Evolutionary conservation across 139 green algal genomes (phyloP), one percentile per base, ranked within the genome.

Genomic region (Tetraselmis striata): DNA sequence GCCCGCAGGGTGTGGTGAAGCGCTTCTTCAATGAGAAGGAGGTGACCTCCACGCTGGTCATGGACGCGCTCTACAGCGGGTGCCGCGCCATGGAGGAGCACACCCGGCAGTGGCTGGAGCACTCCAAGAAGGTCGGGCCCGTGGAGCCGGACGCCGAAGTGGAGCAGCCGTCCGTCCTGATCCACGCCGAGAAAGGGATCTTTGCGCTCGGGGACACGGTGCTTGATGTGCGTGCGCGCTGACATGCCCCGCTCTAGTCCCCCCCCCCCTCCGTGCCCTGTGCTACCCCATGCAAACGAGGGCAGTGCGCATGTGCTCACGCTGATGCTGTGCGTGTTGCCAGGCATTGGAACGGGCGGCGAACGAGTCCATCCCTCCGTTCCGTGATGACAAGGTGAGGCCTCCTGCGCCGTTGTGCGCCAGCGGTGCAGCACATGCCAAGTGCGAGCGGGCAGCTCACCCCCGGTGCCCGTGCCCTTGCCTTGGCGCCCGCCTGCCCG

Each of bases 11-110:
- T 23, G 78, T 98, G 28, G 94, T 98, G 29, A 98, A 98, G 89
- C 91, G 93, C 67, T 99, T 99, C 85, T 98, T 99, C 91, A 98
- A 98, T 84, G 96, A 99, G 89, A 98, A 98, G 85, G 96, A 99
- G 89, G 96, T 99, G 59, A 99, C 96, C 58, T 97, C 92, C 45
- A 99, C 96, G 1, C 91, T 99, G 26, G 95, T 99, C 59, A 98
- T 99, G 96, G 95, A 99, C 84, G 96, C 95, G 2, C 89, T 98
- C 18, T 96, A 94, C 86, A 94, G 91, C 80, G 96, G 94, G 24
- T 95, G 89, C 86, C 93, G 91, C 86, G 90, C 95, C 84, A 83
- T 99, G 26, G 93, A 98, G 77, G 86, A 91, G 76, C 84, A 84
- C 59, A 89, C 84, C 28, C 31, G 82, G 5, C 26, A 59, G 18